Base-by-base conservation (phyloP, 768 basidiomycete species). In the Rhizopogon rudus region DNA sequence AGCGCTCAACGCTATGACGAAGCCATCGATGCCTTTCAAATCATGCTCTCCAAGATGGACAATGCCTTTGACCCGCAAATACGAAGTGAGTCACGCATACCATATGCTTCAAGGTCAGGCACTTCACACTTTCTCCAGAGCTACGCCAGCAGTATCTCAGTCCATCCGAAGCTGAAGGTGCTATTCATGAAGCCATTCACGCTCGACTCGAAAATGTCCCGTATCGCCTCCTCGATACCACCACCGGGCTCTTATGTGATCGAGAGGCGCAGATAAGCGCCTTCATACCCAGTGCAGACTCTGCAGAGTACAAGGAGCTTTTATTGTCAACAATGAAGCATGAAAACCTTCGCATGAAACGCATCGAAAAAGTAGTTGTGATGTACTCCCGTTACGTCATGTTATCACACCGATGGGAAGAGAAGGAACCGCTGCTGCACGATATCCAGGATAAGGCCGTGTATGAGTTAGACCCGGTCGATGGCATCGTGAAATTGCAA, bases 321-420 rank as follows among this genome's bases (percentile, higher is more conserved):
- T 12, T 45, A 9, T 45, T 28, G 1, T 45, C 42, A n/a, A 22
- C 9, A 13, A 52, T 42, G 6, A 41, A 28, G 35, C 51, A 29
- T 29, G 39, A 12, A 13, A 20, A 29, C 3, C 41, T 29, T n/a
- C 51, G 41, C n/a, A 52, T 14, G 31, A 16, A 31, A 9, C 31
- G 10, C 25, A 44, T 52, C 16, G 20, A 52, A 12, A 28, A 52
- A 52, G 51, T 16, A 13, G 51, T 52, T 25, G 6, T 20, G 6
- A 29, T 7, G n/a, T 44, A 52, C 40, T 52, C 44, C 51, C 40
- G 13, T 20, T 54, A 35, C 9, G 45, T 35, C 28, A 54, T 50
- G 45, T 33, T 54, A n/a, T 54, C 53, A 13, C 53, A 54, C 29
- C 31, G 44, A 8, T 54, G 53, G 53, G 44, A 48, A 17, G 28